Base-by-base conservation (phyloP, 2,329 filamentous ascomycete species). In the Penicillium sp. region DNA sequence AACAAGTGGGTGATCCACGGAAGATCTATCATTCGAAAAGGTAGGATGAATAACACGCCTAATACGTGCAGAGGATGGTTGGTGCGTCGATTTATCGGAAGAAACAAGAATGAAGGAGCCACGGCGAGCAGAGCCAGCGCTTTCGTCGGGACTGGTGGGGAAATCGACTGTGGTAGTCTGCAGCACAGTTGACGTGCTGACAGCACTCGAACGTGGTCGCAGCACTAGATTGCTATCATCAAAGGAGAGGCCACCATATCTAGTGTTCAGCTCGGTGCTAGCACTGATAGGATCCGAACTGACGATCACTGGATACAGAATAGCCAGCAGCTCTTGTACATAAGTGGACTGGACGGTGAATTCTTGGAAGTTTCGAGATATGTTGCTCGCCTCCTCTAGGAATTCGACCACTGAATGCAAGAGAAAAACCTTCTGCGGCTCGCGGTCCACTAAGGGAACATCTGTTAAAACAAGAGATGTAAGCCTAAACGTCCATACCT, bases 21-120 rank as follows among this genome's bases (percentile, higher is more conserved):
- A 62, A 26, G 67, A 61, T 78, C 81, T 62, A 78, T 76, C 49
- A 73, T 73, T 47, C 70, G 78, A 55, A 80, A 82, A 62, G 81
- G 85, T 66, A 78, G 87, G 83, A 1, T 84, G 85, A 64, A 89
- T 81, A 16, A 86, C 79, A 14, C 85, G 83, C 31, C 83, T 86
- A 52, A 93, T 78, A 14, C 85, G 84, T 14, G 88, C 83, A 35
- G 85, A 79, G 13, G 84, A 87, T 2, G 85, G 83, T 1, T 78
- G 76, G 50, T 84, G 77, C 10, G 83, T 81, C 0, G 83, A 79
- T 55, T 85, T 85, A 55, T 90, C 86, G 3, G 90, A 84, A 6
- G 90, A 92, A 23, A 99, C 81, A 1, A 99, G 83, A 29, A 98
- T 88, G 71, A 98, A 99, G 0, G 93, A 97, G 1, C 91, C 89